These are phyloP conservation scores for Vitis rotundifolia DNA, from an alignment of 164 flowering plant genomes.

Conservation along the genomic window DNA sequence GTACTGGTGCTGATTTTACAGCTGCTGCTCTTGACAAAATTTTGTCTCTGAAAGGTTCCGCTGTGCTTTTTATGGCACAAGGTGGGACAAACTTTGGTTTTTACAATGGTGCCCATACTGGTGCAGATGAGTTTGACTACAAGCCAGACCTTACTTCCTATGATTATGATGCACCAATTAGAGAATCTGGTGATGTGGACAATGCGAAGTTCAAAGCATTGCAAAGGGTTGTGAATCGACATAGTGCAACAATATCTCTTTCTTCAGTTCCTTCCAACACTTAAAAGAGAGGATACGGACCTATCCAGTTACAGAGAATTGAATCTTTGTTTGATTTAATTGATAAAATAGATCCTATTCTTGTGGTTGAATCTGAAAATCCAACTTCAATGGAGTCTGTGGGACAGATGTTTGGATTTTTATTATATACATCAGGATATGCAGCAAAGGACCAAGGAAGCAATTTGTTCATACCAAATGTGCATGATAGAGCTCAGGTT, in stretches of 20 bases:
- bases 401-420: constrained; percentile 88
- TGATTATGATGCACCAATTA: constrained; percentile 98
- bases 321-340: constrained; percentile 52
- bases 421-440: constrained; percentile 65
- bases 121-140: constrained; percentile 59
- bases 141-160: constrained; percentile 95
- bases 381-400: constrained; percentile 83
- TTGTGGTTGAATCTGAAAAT: constrained; percentile 53
- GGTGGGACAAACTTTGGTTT: constrained; percentile 99
- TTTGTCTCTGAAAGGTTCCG: constrained; percentile 82
- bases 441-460: constrained; percentile 41
- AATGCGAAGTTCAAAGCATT: constrained; percentile 75
- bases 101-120: constrained; percentile 89
- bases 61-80: constrained; percentile 97
- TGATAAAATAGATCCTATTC: constrained; percentile 26
- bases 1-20: constrained; percentile 60
- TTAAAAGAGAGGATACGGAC: constrained; percentile 61
- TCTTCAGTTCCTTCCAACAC: constrained; percentile 60
- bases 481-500: constrained; percentile 95
- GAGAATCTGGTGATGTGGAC: constrained; percentile 83
- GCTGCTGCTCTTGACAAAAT: constrained; percentile 64
- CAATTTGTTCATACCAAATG: constrained; percentile 68
- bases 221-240: constrained; percentile 54
- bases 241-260: constrained; percentile 43
- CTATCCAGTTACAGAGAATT: constrained; percentile 48